Percentiles rank a stretch among this genome's conserved stretches.
These are phyloP conservation scores for Stachybotrys echinatus DNA, from an alignment of 2,329 filamentous ascomycete species.

Conservation along the genomic window DNA sequence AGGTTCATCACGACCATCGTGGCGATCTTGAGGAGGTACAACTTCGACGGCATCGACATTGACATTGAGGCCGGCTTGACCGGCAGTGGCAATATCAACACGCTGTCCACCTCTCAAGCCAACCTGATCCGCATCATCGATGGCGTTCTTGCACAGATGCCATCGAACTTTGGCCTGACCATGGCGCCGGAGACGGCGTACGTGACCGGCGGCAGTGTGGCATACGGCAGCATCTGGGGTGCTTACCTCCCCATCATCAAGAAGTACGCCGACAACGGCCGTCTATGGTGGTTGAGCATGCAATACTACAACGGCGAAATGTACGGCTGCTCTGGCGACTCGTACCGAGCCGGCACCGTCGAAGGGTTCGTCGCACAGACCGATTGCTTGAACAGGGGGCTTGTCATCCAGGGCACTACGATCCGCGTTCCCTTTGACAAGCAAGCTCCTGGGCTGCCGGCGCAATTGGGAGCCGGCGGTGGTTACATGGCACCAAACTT, in stretches of 20 bases:
- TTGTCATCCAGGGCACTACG: slow-evolving; percentile 23
- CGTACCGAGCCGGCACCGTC: slow-evolving; percentile 23
- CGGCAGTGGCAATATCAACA: slow-evolving; percentile 22
- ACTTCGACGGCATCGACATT: slow-evolving; percentile 31
- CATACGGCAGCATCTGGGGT: slow-evolving; percentile 28
- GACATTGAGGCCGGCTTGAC: slow-evolving; percentile 26
- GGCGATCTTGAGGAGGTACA: slow-evolving; percentile 26
- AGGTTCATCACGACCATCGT: slow-evolving; percentile 27
- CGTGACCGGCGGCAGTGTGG: slow-evolving; percentile 24
- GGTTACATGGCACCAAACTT: slow-evolving; percentile 24
- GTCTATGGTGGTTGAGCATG: slow-evolving; percentile 31
- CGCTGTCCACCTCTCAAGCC: slow-evolving; percentile 22
- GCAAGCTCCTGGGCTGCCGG: slow-evolving; percentile 29
- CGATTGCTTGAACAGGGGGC: slow-evolving; percentile 26
- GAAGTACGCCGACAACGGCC: slow-evolving; percentile 28
- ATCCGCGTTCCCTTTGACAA: slow-evolving; percentile 25
- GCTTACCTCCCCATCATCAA: slow-evolving; percentile 30
- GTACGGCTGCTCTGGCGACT: slow-evolving; percentile 27
- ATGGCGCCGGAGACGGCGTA: slow-evolving; percentile 34
- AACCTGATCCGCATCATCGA: slow-evolving; percentile 30
- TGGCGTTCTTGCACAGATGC: slow-evolving; percentile 37
- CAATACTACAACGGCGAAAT: slow-evolving; percentile 32
- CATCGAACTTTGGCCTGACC: slow-evolving; percentile 54
- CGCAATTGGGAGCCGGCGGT: slow-evolving; percentile 24
- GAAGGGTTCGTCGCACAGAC: slow-evolving; percentile 28